A percentile compares a stretch with the other conserved stretches of the same genome.
Evolutionary conservation across 2,329 filamentous ascomycete genomes (phyloP).

Genomic region (Fusarium udum): DNA sequence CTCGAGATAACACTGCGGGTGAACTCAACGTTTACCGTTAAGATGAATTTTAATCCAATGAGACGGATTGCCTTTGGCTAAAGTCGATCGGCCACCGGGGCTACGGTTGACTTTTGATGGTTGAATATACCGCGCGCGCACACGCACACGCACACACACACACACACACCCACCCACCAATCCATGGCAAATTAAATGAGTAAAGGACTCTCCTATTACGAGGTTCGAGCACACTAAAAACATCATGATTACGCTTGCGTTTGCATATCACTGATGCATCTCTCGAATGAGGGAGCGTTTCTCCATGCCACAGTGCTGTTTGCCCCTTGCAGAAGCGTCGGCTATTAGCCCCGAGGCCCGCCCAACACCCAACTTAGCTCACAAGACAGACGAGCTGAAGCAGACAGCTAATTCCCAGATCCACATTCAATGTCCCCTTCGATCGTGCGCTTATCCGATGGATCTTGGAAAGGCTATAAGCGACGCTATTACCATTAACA

Average conservation of each 20-base stretch:
- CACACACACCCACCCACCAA: neutral
- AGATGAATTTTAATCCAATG: neutral
- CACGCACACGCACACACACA: neutral
- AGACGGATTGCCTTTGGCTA: constrained; percentile 1
- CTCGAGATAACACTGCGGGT: neutral
- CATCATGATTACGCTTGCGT: constrained; percentile 5
- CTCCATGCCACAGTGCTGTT: neutral
- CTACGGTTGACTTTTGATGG: neutral
- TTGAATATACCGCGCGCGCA: neutral
- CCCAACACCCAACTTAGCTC: neutral
- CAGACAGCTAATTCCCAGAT: neutral
- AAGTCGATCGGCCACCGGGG: constrained; percentile 2
- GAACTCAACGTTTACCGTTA: neutral
- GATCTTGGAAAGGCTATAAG: constrained; percentile 14
- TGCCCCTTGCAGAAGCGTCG: constrained; percentile 37
- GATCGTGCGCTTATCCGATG: constrained; percentile 17
- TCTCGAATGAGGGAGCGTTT: neutral
- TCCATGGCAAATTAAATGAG: neutral
- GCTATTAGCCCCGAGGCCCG: neutral
- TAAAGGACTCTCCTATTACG: neutral
- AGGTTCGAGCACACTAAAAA: constrained; percentile 16
- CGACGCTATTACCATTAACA: constrained; percentile 14
- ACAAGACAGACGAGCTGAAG: neutral
- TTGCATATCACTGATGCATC: constrained; percentile 4
- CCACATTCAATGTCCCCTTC: constrained; percentile 24